Evolutionary conservation across 352 stramenopile species (phyloP).

Genomic region (Phytopythium helicoides): DNA sequence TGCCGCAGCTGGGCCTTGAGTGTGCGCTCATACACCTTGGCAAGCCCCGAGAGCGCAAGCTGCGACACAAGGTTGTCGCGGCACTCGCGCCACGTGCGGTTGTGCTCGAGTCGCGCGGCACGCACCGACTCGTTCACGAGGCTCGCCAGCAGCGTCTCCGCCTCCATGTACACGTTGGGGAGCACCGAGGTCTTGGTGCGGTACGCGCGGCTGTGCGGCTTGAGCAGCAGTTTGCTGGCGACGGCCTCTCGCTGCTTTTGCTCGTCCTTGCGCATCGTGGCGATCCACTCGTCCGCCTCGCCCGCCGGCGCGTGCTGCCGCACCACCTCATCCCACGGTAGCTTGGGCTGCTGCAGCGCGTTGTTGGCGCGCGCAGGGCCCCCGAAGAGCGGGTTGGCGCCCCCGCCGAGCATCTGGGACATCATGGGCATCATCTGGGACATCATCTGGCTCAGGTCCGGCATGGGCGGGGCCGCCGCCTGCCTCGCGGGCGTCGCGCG

Average conservation of each 20-base stretch:
- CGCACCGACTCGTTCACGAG: slow-evolving; percentile 68
- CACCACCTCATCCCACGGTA: slow-evolving; percentile 72
- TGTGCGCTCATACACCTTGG: slow-evolving; percentile 45
- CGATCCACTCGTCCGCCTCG: slow-evolving; percentile 66
- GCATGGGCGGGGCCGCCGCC: slow-evolving; percentile 26
- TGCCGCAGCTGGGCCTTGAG: slow-evolving; percentile 61
- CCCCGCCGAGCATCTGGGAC: slow-evolving; percentile 72
- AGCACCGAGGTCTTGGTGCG: slow-evolving; percentile 36
- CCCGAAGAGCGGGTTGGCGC: slow-evolving; percentile 24
- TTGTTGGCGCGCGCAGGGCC: slow-evolving; percentile 10
- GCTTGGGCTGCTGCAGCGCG: slow-evolving; percentile 27
- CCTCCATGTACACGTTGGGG: slow-evolving; percentile 64
- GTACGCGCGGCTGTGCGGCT: slow-evolving; percentile 66
- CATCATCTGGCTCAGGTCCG: slow-evolving; percentile 80
- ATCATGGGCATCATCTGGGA: slow-evolving; percentile 89
- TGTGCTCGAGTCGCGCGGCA: slow-evolving; percentile 53
- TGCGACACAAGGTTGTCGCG: slow-evolving; percentile 52
- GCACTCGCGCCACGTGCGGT: slow-evolving; percentile 47
- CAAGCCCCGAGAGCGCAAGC: slow-evolving; percentile 44
- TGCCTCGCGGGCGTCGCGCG: slow-evolving; percentile 6
- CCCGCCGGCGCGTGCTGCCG: slow-evolving; percentile 46
- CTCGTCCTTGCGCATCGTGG: slow-evolving; percentile 60
- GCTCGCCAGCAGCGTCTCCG: slow-evolving; percentile 55
- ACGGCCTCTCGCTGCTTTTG: slow-evolving; percentile 32
- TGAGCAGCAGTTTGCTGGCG: slow-evolving; percentile 21